These are phyloP conservation scores for Psilocybe subaeruginosa DNA, from an alignment of 768 basidiomycete genomes.

Conservation along the genomic window DNA sequence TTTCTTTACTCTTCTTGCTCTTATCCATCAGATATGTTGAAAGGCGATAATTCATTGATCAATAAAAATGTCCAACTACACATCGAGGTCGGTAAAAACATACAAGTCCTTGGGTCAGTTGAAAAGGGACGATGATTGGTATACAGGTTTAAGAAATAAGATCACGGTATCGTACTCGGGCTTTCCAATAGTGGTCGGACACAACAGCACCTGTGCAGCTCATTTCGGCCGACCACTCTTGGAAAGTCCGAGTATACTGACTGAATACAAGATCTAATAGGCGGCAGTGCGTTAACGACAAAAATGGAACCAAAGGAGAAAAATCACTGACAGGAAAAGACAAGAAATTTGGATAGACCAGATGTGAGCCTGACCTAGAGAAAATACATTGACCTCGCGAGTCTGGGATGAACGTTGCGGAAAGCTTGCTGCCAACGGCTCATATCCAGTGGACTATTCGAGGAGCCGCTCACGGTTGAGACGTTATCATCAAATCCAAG, in stretches of 20 bases:
- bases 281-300: background rate
- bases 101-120: background rate
- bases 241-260: too few species aligned
- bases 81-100: background rate
- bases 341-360: background rate
- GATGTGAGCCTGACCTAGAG: constrained; percentile 8
- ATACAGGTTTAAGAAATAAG: background rate
- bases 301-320: background rate
- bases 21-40: too few species aligned
- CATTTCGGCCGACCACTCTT: too few species aligned
- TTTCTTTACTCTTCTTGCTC: too few species aligned
- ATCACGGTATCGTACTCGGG: background rate
- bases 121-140: background rate
- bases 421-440: constrained; percentile 17
- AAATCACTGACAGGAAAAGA: background rate
- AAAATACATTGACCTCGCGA: constrained; percentile 24
- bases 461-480: constrained; percentile 12
- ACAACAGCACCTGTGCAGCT: too few species aligned
- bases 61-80: background rate
- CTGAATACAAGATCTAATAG: too few species aligned
- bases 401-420: constrained; percentile 6
- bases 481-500: constrained; percentile 15
- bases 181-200: too few species aligned
- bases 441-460: constrained; percentile 14
- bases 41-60: too few species aligned